Evolutionary conservation across 2,329 filamentous ascomycete genomes (phyloP), one percentile per base, ranked within the genome.

Genomic region (Fusarium falciforme): DNA sequence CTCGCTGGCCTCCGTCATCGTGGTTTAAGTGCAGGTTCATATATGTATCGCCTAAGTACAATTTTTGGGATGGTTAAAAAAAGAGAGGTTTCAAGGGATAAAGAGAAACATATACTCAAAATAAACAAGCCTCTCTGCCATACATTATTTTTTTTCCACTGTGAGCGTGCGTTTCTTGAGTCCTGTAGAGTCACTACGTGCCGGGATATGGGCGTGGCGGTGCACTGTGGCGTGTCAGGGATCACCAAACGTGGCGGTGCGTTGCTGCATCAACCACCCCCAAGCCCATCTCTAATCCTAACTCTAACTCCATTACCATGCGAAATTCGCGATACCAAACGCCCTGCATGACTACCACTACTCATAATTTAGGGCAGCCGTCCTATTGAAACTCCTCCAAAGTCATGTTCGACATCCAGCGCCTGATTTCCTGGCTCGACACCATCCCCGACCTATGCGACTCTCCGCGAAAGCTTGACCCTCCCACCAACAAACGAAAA

Each of bases 391-490:
- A 6, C 16, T 17, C 2, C 12, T 11, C 17, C 4, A 4, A n/a
- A 60, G 36, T 22, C 38, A 70, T 70, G 67, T 42, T 61, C 29
- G 29, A 70, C 6, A 33, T 4, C 4, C n/a, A 58, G 31, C 55
- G 33, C 25, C 14, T 70, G 36, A n/a, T 10, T 0, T 11, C 16
- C 5, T 70, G 61, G 68, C 68, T 70, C 29, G 67, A 44, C 2
- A 66, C 61, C 1, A 55, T 70, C 1, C 68, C 68, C 9, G 61
- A 58, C 31, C 22, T 57, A 31, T 70, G 20, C 62, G 52, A 64
- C 12, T 59, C 7, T 11, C 17, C 20, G 5, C 38, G 12, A 59
- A 42, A 8, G 20, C 16, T 25, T 25, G 10, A 14, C 17, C 6
- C 3, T 20, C 40, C 40, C 1, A n/a, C 22, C 22, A 4, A 31